These are phyloP conservation scores for Myrmaecium sp. DNA, from an alignment of 2,329 filamentous ascomycete species.

Conservation along the genomic window DNA sequence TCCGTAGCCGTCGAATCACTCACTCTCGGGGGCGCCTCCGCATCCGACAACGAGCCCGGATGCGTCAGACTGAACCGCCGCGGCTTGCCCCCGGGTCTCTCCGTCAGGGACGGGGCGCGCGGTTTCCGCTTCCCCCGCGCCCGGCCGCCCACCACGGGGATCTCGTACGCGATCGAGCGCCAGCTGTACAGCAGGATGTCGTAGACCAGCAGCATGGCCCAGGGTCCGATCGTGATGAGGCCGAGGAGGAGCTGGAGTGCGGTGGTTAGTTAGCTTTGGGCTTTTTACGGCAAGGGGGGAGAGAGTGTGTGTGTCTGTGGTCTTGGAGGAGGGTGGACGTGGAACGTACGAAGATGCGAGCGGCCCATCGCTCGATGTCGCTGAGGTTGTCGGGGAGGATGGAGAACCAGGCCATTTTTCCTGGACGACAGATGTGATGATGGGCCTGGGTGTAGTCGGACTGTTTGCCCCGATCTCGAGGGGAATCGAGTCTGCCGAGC, in stretches of 20 bases:
- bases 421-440: too few relatives aligned
- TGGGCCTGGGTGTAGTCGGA: too few relatives aligned
- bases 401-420: constrained; percentile 45
- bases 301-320: too few relatives aligned
- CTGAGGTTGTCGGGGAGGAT: constrained; percentile 43
- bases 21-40: too few relatives aligned
- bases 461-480: too few relatives aligned
- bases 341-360: constrained; percentile 41
- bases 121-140: constrained; percentile 43
- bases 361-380: constrained; percentile 44
- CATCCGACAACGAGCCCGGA: too few relatives aligned
- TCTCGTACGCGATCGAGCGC: constrained; percentile 39
- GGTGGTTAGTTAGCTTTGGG: not conserved
- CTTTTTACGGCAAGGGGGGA: constrained; percentile 2
- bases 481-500: too few relatives aligned
- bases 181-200: constrained; percentile 45
- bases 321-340: not conserved
- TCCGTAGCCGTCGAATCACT: too few relatives aligned
- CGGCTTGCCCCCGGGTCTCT: constrained; percentile 34
- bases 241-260: constrained; percentile 40
- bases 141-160: constrained; percentile 43
- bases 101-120: constrained; percentile 42
- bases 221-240: constrained; percentile 43
- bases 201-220: constrained; percentile 44
- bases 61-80: constrained; percentile 26